phyloP scores from a whole-genome alignment of 495 filamentous ascomycete genomes.

The Sphaerosporella brunnea region DNA sequence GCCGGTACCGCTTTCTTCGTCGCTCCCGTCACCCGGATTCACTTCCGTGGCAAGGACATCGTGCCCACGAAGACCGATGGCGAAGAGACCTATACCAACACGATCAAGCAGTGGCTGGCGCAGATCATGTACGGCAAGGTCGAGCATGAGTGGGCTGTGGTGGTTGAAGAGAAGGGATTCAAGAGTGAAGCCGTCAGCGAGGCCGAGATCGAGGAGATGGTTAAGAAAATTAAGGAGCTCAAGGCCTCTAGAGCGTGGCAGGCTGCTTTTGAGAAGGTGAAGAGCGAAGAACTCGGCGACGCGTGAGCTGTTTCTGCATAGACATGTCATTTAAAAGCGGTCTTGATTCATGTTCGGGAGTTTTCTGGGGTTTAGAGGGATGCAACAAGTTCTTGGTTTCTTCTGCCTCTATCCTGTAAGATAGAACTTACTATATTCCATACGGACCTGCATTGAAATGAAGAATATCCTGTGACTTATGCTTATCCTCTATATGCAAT shows the following conservation, averaged over 20 bases:
- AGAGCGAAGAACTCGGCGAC: conserved; percentile 9
- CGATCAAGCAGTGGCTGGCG: conserved; percentile 60
- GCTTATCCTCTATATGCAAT: too few relatives aligned
- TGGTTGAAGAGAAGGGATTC: conserved; percentile 43
- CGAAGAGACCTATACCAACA: conserved; percentile 43
- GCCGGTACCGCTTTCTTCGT: conserved; percentile 85
- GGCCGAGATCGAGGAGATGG: conserved; percentile 16
- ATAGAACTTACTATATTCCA: too few relatives aligned
- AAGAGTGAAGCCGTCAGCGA: conserved; percentile 11
- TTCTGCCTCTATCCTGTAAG: too few relatives aligned
- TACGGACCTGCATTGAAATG: too few relatives aligned
- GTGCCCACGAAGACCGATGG: conserved; percentile 34
- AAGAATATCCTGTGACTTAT: too few relatives aligned
- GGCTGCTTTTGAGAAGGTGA: conserved; percentile 15
- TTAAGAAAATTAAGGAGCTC: conserved; percentile 15
- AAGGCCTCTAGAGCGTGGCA: conserved; percentile 14
- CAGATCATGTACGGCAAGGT: conserved; percentile 78
- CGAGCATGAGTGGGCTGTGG: conserved; percentile 60
- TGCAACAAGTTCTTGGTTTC: too few relatives aligned
- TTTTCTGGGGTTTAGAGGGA: too few relatives aligned
- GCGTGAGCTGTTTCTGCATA: too few relatives aligned
- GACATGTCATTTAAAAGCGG: too few relatives aligned
- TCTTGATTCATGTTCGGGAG: too few relatives aligned
- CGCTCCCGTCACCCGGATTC: conserved; percentile 52
- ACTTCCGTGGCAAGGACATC: conserved; percentile 52